phyloP scores from a whole-genome alignment of 2,329 filamentous ascomycete species.

The Aspergillus pseudoglaucus region DNA sequence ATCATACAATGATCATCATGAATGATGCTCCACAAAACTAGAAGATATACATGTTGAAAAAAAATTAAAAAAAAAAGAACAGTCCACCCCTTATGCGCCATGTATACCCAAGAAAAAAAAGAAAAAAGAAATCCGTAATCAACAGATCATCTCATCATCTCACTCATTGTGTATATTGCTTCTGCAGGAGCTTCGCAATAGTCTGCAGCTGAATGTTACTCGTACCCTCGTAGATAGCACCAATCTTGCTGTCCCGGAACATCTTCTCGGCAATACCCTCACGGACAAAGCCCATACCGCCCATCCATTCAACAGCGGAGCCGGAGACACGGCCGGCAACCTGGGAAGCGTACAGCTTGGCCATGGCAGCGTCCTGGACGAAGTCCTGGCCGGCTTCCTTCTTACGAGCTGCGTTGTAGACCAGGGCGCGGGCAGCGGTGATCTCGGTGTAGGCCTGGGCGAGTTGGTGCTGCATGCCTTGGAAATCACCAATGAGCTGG shows the following conservation, averaged over 20 bases:
- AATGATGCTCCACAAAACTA: neutral
- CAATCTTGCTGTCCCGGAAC: slow-evolving; percentile 97
- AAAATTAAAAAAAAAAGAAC: neutral
- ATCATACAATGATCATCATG: neutral
- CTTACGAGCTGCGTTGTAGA: slow-evolving; percentile 94
- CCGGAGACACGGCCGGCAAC: slow-evolving; percentile 82
- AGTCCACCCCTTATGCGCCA: too few relatives aligned
- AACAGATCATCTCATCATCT: neutral
- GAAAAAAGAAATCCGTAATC: neutral
- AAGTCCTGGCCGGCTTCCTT: slow-evolving; percentile 98
- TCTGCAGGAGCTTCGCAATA: slow-evolving; percentile 64
- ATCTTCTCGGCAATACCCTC: slow-evolving; percentile 98
- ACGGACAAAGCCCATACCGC: slow-evolving; percentile 95
- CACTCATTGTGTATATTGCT: slow-evolving; percentile 55
- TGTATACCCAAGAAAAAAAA: neutral
- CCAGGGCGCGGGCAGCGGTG: slow-evolving; percentile 77
- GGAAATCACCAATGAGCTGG: slow-evolving; percentile 87
- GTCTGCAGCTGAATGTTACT: slow-evolving; percentile 64
- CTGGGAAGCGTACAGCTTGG: slow-evolving; percentile 90
- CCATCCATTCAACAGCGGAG: slow-evolving; percentile 96
- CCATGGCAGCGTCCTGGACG: slow-evolving; percentile 94
- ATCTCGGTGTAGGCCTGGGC: slow-evolving; percentile 96
- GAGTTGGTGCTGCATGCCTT: slow-evolving; percentile 98
- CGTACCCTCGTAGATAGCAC: slow-evolving; percentile 87
- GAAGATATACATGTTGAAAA: neutral